These are phyloP conservation scores for Citrus glauca DNA, from an alignment of 345 rosid genomes.

Conservation along the genomic window DNA sequence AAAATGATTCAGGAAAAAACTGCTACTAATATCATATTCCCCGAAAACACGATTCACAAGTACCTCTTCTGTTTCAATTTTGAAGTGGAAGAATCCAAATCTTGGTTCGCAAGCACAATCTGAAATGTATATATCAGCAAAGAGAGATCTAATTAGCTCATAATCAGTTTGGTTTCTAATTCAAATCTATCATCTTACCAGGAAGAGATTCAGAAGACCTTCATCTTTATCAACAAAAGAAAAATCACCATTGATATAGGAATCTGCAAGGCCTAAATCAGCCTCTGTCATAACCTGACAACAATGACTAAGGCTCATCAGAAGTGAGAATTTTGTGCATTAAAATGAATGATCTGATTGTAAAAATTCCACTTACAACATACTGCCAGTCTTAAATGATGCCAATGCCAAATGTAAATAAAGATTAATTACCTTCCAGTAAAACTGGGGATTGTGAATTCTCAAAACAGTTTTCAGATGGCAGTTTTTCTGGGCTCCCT, in stretches of 20 bases:
- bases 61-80: constrained; percentile 64
- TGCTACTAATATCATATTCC: not conserved
- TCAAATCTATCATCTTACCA: constrained; percentile 39
- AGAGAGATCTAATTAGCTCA: constrained; percentile 11
- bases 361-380: not conserved
- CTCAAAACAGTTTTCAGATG: constrained; percentile 45
- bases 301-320: not conserved
- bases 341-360: not conserved
- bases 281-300: constrained; percentile 36
- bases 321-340: not conserved
- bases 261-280: constrained; percentile 91
- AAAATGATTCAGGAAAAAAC: not conserved
- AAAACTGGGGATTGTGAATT: constrained; percentile 80
- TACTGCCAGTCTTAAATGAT: not conserved
- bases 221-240: constrained; percentile 73
- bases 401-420: not conserved
- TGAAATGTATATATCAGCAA: constrained; percentile 37
- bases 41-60: not conserved
- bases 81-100: constrained; percentile 36
- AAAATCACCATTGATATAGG: constrained; percentile 80
- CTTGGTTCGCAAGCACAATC: constrained; percentile 78
- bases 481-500: constrained; percentile 45
- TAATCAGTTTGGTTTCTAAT: not conserved
- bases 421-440: constrained; percentile 68
- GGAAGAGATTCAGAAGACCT: constrained; percentile 70